Conservation (phyloP, 2,329 filamentous ascomycete genomes). For the Hypoxylon sp. region DNA sequence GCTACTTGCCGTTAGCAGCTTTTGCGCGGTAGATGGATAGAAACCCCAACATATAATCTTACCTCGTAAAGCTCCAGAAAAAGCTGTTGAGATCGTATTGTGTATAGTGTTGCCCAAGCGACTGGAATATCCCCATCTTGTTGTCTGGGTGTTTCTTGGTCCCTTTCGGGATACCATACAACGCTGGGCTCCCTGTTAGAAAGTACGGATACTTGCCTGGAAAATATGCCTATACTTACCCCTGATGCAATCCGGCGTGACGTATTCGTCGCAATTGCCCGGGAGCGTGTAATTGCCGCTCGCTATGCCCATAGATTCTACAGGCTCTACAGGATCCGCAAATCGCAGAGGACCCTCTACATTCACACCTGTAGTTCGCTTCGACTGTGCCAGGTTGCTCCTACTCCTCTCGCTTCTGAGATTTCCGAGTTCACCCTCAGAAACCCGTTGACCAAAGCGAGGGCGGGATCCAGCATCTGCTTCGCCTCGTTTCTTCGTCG, state of each 20-base stretch:
- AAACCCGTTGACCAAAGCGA: slow-evolving; percentile 31
- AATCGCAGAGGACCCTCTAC: slow-evolving; percentile 45
- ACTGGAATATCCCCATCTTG: slow-evolving; percentile 61
- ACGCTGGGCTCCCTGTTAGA: slow-evolving; percentile 31
- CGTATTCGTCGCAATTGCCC: slow-evolving; percentile 48
- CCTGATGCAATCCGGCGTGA: slow-evolving; percentile 51
- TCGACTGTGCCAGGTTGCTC: slow-evolving; percentile 9
- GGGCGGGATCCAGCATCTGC: slow-evolving; percentile 16
- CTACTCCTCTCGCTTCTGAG: slow-evolving; percentile 42
- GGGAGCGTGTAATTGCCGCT: slow-evolving; percentile 47
- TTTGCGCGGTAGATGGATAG: not conserved
- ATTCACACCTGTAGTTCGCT: slow-evolving; percentile 35
- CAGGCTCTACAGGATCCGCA: slow-evolving; percentile 44
- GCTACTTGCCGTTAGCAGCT: slow-evolving; percentile 35
- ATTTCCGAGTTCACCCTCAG: slow-evolving; percentile 22
- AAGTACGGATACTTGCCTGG: not conserved
- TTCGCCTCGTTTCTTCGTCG: slow-evolving; percentile 40
- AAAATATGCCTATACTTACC: slow-evolving; percentile 34
- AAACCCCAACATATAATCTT: no score
- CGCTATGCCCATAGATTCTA: slow-evolving; percentile 25
- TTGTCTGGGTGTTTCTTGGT: slow-evolving; percentile 55
- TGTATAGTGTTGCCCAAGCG: slow-evolving; percentile 59
- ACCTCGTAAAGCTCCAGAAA: slow-evolving; percentile 54
- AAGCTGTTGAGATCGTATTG: slow-evolving; percentile 59
- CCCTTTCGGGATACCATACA: slow-evolving; percentile 58